Percentiles rank a stretch among this genome's conserved stretches.
Conservation (phyloP, 2,329 filamentous ascomycete species). For the Aspergillus tamarii region DNA sequence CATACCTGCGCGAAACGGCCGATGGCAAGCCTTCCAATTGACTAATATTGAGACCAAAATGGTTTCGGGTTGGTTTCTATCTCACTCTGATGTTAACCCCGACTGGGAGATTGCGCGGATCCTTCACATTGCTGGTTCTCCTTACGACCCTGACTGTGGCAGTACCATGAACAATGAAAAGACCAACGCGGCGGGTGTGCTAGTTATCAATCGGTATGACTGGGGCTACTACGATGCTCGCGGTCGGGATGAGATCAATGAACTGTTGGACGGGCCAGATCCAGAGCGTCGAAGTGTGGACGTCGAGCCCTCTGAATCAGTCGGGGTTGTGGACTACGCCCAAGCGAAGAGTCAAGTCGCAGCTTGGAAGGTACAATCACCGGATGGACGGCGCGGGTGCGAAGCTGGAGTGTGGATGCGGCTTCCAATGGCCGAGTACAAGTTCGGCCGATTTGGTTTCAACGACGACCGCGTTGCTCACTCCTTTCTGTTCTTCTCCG, state of each 20-base stretch:
- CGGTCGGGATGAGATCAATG: background rate
- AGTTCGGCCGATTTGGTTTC: background rate
- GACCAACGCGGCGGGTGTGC: background rate
- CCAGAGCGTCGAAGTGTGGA: background rate
- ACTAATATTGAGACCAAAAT: background rate
- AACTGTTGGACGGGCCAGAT: background rate
- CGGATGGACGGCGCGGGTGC: background rate
- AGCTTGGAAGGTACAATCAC: background rate
- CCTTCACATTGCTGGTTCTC: background rate
- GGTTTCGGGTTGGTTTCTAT: background rate
- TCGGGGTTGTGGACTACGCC: background rate
- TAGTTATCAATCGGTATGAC: background rate
- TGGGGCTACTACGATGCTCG: background rate
- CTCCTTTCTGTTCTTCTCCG: background rate
- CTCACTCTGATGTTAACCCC: background rate
- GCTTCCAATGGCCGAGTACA: background rate
- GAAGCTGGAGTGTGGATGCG: background rate
- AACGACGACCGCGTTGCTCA: background rate
- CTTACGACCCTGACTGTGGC: background rate
- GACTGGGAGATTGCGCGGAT: background rate
- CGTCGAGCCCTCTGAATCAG: background rate
- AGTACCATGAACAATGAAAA: background rate
- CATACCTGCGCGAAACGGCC: background rate
- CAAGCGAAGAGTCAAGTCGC: background rate
- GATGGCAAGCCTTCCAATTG: background rate